phyloP scores from a whole-genome alignment of 73 alveolate genomes.

The Halteria grandinella region DNA sequence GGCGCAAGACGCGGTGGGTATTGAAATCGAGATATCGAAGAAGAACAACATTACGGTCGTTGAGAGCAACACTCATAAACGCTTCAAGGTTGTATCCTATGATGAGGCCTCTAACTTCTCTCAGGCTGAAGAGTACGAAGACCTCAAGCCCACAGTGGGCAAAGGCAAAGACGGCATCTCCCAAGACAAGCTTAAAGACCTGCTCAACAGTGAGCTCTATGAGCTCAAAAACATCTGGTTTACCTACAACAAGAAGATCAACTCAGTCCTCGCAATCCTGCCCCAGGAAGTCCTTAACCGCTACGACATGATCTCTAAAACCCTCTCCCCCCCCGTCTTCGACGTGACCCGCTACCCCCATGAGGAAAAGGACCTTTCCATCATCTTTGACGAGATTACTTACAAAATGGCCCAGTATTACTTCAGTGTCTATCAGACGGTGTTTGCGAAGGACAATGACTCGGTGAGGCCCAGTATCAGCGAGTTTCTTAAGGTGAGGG shows the following conservation, averaged over 20 bases:
- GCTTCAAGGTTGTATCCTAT: slow-evolving; percentile 50
- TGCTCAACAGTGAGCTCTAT: slow-evolving; percentile 58
- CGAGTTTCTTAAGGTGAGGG: slow-evolving; percentile 42
- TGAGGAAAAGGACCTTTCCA: slow-evolving; percentile 20
- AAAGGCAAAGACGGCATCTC: no score
- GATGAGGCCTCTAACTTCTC: slow-evolving; percentile 59
- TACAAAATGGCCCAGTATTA: slow-evolving; percentile 69
- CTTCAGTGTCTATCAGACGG: slow-evolving; percentile 59
- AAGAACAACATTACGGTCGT: slow-evolving; percentile 55
- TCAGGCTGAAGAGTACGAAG: slow-evolving; percentile 53
- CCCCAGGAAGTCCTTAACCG: slow-evolving; percentile 62
- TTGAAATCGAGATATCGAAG: slow-evolving; percentile 58
- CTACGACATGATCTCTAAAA: slow-evolving; percentile 63
- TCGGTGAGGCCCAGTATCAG: slow-evolving; percentile 36
- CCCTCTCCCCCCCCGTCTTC: slow-evolving; percentile 54
- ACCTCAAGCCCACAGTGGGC: slow-evolving; percentile 19
- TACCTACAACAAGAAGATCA: slow-evolving; percentile 60
- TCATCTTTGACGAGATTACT: slow-evolving; percentile 51
- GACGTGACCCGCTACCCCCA: slow-evolving; percentile 43
- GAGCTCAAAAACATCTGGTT: slow-evolving; percentile 66
- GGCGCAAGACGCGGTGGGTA: slow-evolving; percentile 60
- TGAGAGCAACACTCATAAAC: slow-evolving; percentile 39
- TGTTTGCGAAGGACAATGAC: slow-evolving; percentile 60
- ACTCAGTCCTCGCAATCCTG: slow-evolving; percentile 41
- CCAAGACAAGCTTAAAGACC: no score